Conservation (phyloP, 495 filamentous ascomycete genomes). For the Neurospora sp. region DNA sequence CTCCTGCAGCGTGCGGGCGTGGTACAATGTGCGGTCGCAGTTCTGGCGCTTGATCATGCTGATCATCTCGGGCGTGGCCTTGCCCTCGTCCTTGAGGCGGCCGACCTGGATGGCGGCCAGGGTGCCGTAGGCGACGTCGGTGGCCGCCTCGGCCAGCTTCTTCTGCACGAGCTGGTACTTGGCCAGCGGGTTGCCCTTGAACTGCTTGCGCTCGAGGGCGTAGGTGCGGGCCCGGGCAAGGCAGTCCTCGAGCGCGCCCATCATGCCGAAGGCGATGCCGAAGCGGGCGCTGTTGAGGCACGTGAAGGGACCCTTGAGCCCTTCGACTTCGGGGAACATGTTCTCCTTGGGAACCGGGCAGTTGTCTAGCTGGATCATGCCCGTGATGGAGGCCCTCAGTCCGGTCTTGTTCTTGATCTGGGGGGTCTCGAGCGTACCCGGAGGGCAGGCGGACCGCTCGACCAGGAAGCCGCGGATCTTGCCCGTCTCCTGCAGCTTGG, state of each 20-base stretch:
- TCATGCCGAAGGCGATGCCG: constrained; percentile 88
- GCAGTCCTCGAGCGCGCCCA: constrained; percentile 90
- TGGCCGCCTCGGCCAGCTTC: constrained; percentile 86
- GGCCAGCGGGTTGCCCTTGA: constrained; percentile 89
- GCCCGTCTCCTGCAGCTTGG: constrained; percentile 77
- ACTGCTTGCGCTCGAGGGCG: constrained; percentile 85
- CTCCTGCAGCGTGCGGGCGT: constrained; percentile 78
- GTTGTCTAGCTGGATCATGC: constrained; percentile 92
- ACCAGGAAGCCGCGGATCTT: constrained; percentile 95
- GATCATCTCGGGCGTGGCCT: constrained; percentile 90
- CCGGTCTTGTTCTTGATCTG: constrained; percentile 92
- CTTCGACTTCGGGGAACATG: constrained; percentile 89
- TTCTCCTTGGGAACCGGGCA: constrained; percentile 84
- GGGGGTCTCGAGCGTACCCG: constrained; percentile 85
- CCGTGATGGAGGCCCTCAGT: constrained; percentile 84
- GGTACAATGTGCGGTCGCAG: constrained; percentile 79
- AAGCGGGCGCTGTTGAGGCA: constrained; percentile 89
- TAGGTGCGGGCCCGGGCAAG: constrained; percentile 73
- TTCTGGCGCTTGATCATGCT: constrained; percentile 98
- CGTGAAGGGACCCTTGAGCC: constrained; percentile 79
- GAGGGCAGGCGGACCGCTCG: constrained; percentile 68
- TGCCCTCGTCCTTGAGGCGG: constrained; percentile 82
- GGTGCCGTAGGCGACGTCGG: constrained; percentile 83
- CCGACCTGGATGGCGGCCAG: constrained; percentile 84
- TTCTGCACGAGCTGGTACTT: constrained; percentile 99